phyloP scores from a whole-genome alignment of 371 early-diverging fungal species.

The Zopfochytrium polystomum region DNA sequence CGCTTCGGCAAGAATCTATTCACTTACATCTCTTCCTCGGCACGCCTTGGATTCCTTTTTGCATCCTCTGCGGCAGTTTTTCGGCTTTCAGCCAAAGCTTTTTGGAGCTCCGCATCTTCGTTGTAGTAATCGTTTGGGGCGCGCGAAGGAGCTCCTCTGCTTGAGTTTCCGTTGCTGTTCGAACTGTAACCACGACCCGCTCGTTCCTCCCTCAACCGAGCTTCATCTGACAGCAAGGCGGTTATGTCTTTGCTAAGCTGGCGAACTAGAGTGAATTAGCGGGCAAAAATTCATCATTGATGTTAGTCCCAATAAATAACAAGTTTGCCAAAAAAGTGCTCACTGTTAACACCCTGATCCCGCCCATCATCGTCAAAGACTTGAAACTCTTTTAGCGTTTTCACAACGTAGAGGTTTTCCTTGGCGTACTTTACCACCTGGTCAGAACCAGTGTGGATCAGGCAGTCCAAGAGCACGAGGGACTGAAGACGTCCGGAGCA shows the following conservation, averaged over 20 bases:
- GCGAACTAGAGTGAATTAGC: slow-evolving; percentile 65
- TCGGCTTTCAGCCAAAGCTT: slow-evolving; percentile 83
- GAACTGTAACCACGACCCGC: slow-evolving; percentile 53
- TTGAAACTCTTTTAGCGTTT: slow-evolving; percentile 93
- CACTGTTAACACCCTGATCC: slow-evolving; percentile 86
- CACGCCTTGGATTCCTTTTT: slow-evolving; percentile 47
- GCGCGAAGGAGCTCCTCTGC: slow-evolving; percentile 18
- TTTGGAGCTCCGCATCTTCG: slow-evolving; percentile 77
- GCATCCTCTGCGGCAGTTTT: slow-evolving; percentile 63
- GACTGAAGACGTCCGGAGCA: slow-evolving; percentile 50
- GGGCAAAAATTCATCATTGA: no score
- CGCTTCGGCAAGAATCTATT: slow-evolving; percentile 27
- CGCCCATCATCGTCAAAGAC: slow-evolving; percentile 86
- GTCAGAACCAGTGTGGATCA: slow-evolving; percentile 80
- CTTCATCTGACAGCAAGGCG: slow-evolving; percentile 73
- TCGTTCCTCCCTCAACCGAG: slow-evolving; percentile 74
- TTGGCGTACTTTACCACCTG: slow-evolving; percentile 82
- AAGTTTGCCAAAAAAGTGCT: background rate
- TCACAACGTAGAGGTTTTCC: slow-evolving; percentile 87
- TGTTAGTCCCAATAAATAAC: no score
- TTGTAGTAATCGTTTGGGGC: slow-evolving; percentile 49
- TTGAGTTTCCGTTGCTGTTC: slow-evolving; percentile 17
- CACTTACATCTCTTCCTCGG: slow-evolving; percentile 38
- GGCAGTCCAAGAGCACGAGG: slow-evolving; percentile 67
- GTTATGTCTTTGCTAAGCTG: slow-evolving; percentile 92